Evolutionary conservation across 1,284 basidiomycete species (phyloP).

Genomic region (Ustilago nuda): DNA sequence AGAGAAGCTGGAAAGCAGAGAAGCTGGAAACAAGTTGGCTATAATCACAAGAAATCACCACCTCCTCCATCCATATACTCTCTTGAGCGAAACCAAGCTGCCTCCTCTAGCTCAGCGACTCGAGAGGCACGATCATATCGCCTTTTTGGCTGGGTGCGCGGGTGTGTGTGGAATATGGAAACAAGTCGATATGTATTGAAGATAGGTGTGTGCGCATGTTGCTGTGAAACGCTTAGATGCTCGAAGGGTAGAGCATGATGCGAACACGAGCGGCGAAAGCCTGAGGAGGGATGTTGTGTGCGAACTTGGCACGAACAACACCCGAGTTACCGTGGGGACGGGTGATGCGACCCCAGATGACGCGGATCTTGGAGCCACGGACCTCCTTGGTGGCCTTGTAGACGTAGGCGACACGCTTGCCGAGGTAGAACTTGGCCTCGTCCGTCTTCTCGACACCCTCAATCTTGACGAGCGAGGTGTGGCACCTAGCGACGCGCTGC

Average conservation of each 20-base stretch:
- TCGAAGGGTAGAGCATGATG: conserved; percentile 77
- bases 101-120: conserved; percentile 7
- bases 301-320: conserved; percentile 98
- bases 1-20: conserved; percentile 9
- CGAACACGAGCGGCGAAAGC: conserved; percentile 94
- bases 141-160: conserved; percentile 27
- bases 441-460: conserved; percentile 94
- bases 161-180: conserved; percentile 9
- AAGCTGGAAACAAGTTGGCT: conserved; percentile 24
- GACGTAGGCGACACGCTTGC: conserved; percentile 98
- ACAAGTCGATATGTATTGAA: conserved; percentile 8
- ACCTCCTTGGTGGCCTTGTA: conserved; percentile 95
- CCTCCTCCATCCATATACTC: conserved; percentile 2
- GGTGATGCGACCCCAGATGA: conserved; percentile 87
- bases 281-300: conserved; percentile 92
- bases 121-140: conserved; percentile 32
- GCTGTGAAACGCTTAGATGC: conserved; percentile 48
- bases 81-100: conserved; percentile 6
- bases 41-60: conserved; percentile 41
- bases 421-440: conserved; percentile 97
- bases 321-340: conserved; percentile 79
- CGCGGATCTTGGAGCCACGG: conserved; percentile 90
- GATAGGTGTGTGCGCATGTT: background rate
- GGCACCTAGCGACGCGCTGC: conserved; percentile 94
- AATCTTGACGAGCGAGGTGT: conserved; percentile 94